Evolutionary conservation across 129 eudicot species (phyloP), one percentile per base, ranked within the genome.

Genomic region (Chrysanthemum makinoi): DNA sequence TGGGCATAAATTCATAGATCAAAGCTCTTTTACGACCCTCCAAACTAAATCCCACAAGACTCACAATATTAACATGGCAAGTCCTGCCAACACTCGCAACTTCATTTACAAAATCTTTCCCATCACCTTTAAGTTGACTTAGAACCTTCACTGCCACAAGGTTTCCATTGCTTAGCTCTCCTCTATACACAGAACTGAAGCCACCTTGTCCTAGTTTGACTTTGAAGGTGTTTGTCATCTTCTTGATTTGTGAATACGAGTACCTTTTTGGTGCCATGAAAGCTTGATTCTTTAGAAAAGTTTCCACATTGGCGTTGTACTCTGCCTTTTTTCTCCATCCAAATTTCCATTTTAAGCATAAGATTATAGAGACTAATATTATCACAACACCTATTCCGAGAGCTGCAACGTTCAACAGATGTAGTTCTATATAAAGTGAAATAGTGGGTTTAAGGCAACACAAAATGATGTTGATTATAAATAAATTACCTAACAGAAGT

Each of bases 191-290:
- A 22, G 26, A 11, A 26, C 86, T 84, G 20, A 48, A 75, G 35
- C 83, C 89, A 22, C 89, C 89, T 74, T 78, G 48, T 6, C 86
- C 89, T 19, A 85, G 72, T 22, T 79, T 75, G 13, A 61, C 58
- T 46, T 52, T 55, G 17, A 84, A 78, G 18, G 65, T 51, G 14
- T 70, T 78, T 46, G 89, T 84, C 65, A 81, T 78, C 55, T 69
- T 75, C 68, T 80, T 74, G 33, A 84, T 15, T 2, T 77, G 73
- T 6, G 75, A 39, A 65, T 81, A 80, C 0, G 47, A 14, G 83
- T 81, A 84, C 77, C 83, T 75, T 70, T 68, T 74, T 17, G 63
- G 63, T 18, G 82, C 79, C 22, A 79, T 55, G 48, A 76, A 72
- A 9, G 57, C 79, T 26, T 60, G 48, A 35, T 72, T 72, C 58